Evolutionary conservation across 768 basidiomycete species (phyloP), one percentile per base, ranked within the genome.

Genomic region (Chiua virens): DNA sequence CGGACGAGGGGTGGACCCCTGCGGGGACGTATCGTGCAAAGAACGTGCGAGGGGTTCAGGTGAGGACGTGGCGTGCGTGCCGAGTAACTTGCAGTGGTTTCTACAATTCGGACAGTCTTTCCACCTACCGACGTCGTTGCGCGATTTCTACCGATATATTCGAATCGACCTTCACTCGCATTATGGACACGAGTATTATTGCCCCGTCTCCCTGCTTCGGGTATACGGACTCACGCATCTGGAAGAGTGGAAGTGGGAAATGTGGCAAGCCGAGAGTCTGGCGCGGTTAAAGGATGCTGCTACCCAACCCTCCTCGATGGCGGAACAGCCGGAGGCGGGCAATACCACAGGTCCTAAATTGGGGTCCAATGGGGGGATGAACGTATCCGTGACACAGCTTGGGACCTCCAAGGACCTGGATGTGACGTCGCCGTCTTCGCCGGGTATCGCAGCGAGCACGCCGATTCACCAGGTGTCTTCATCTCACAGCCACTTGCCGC

Each of bases 201-300:
- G 97, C 62, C 97, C 97, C 0, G 77, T 98, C 17, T 94, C 91
- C 0, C 80, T 98, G 1, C 78, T 98, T 17, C 86, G 93, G 25
- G 93, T 97, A 1, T 98, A 94, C 55, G 97, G 97, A 6, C 83
- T 96, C 47, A 98, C 94, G 2, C 94, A 98, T 72, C 84, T 98
- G 56, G 95, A 98, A 55, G 83, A 94, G 60, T 98, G 90, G 83
- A 95, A 96, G 60, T 89, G 92, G 87, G 90, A 92, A 43, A 75
- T 75, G 7, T 92, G 89, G 89, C 82, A 88, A 58, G 79, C 75
- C 4, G 86, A 89, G 63, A 87, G 86, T 56, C 74, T 68, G 35
- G 75, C 74, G 1, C 78, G 79, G 48, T 63, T 67, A 30, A 75
- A 71, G 18, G 73, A 73, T n/a, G 36, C 45, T 15, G 36, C 57